Base-by-base conservation (phyloP, 108 stramenopile genomes). In the Pseudonitzschia pungens region DNA sequence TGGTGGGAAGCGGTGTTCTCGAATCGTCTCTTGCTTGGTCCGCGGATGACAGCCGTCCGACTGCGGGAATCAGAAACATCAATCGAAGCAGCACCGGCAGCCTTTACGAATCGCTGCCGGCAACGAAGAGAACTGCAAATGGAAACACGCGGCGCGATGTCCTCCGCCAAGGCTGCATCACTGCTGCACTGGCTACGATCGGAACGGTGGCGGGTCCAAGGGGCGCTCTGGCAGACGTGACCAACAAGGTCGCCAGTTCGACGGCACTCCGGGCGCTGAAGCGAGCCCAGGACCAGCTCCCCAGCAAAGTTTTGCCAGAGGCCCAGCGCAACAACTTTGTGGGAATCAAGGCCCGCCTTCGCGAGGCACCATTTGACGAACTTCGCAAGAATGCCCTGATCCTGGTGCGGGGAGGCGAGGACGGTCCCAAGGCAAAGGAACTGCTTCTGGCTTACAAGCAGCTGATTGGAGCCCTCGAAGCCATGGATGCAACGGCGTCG, bases 171-270 rank as follows among this genome's bases (percentile, higher is more conserved):
- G 10, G 16, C 18, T 48, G 3, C 45, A 48, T 48, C 10, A 18
- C 45, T 48, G 45, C 45, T 18, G 14, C 65, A 20, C 1, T 40
- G 33, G 33, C 15, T 14, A 15, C 45, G 22, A 70, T 33, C 29
- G 45, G 16, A 44, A 11, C 31, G 53, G 45, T 48, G 1, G 14
- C 18, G 2, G 14, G 16, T 32, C 68, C 76, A 28, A 10, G 31
- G 32, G 29, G 54, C 22, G 82, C 77, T 6, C 26, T 44, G 32
- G 88, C 88, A 22, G 88, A 89, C 58, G 83, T 89, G 11, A 86
- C 88, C 41, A 86, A 78, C 70, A 84, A 89, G 64, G 41, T 89
- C 9, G 88, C 88, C 1, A 76, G 83, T 21, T 59, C 81, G 27
- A 72, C 85, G 12, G 85, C 85, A n/a, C 52, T 89, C 4, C 72